A percentile compares a stretch with the other conserved stretches of the same genome.
These are phyloP conservation scores for Linderniella brevidens DNA, from an alignment of 257 asterid species.

Conservation along the genomic window DNA sequence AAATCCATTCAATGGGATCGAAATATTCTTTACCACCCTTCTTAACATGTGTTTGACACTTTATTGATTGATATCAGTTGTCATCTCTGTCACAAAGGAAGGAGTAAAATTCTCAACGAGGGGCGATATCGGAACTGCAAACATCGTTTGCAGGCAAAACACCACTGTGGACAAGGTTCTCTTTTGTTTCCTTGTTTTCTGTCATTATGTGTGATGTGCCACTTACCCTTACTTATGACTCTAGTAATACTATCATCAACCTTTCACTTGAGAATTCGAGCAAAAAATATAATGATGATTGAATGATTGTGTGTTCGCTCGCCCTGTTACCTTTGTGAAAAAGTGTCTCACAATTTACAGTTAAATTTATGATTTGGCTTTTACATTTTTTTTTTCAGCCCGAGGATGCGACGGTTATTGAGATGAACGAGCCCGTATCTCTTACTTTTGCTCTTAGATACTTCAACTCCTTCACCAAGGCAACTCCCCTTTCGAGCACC, in stretches of 20 bases:
- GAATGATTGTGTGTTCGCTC: too few relatives aligned
- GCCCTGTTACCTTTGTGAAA: too few relatives aligned
- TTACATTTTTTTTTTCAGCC: conserved; percentile 21
- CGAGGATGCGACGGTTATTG: conserved; percentile 62
- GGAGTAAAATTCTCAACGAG: conserved; percentile 92
- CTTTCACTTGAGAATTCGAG: too few relatives aligned
- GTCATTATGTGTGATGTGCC: neutral
- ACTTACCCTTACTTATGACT: neutral
- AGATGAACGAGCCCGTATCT: conserved; percentile 82
- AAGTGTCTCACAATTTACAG: too few relatives aligned
- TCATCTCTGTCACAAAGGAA: conserved; percentile 88
- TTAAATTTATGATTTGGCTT: too few relatives aligned
- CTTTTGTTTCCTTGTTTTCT: neutral
- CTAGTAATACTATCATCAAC: too few relatives aligned
- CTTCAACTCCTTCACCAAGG: conserved; percentile 69
- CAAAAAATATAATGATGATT: too few relatives aligned
- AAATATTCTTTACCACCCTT: neutral
- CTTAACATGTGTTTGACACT: neutral
- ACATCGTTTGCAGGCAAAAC: conserved; percentile 72
- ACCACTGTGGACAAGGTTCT: conserved; percentile 81
- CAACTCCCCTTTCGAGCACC: conserved; percentile 49
- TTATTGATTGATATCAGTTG: conserved; percentile 30
- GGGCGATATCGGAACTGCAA: conserved; percentile 83
- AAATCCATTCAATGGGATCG: neutral
- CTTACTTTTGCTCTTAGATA: conserved; percentile 68